Evolutionary conservation across 2,329 filamentous ascomycete species (phyloP).

Genomic region (Penicillium sp.): DNA sequence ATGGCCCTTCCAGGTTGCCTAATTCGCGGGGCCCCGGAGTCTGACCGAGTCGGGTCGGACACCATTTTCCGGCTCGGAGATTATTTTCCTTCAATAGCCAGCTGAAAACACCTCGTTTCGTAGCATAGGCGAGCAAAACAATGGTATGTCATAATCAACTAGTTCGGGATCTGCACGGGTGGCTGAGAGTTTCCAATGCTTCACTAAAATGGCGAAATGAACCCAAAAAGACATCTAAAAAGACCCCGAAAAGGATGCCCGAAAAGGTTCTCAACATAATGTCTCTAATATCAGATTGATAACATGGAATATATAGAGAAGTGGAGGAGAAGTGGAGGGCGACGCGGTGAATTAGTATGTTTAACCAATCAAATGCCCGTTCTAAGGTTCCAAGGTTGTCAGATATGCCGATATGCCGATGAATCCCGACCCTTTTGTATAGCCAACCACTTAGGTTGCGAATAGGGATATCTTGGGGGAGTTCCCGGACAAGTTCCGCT

Average conservation of each 20-base stretch:
- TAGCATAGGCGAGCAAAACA: neutral
- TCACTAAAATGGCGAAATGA: neutral
- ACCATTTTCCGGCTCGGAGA: constrained; percentile 4
- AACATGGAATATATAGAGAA: too few species aligned
- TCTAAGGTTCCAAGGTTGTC: neutral
- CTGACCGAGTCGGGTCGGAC: neutral
- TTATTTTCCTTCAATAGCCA: constrained; percentile 3
- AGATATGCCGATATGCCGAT: neutral
- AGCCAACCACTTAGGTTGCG: neutral
- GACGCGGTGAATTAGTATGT: neutral
- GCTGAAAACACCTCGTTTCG: neutral
- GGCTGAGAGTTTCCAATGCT: neutral
- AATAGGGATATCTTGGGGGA: neutral
- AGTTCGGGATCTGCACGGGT: neutral
- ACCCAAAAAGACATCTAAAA: neutral
- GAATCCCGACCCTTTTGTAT: neutral
- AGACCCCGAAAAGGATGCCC: neutral
- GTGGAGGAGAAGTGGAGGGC: neutral
- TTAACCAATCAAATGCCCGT: neutral
- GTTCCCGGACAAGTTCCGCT: neutral
- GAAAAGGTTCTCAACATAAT: neutral
- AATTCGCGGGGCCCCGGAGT: neutral
- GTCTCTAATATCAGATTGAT: neutral
- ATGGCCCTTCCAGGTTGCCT: neutral
- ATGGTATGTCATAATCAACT: neutral